Evolutionary conservation across 768 basidiomycete genomes (phyloP).

Genomic region (Leccinum disarticulatum): DNA sequence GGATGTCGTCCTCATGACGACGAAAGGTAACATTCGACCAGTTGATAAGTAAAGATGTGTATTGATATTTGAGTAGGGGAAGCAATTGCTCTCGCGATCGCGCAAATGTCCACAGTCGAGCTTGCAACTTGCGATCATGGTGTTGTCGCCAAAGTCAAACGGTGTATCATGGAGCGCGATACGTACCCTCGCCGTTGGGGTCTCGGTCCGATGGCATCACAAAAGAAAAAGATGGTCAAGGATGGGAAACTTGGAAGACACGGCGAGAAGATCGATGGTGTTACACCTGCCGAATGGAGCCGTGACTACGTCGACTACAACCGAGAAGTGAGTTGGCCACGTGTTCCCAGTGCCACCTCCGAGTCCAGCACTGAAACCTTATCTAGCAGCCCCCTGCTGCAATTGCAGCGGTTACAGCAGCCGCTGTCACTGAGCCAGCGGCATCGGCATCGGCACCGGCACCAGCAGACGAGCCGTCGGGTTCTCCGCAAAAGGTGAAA

Average conservation of each 20-base stretch:
- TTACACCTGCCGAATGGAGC: slow-evolving; percentile 90
- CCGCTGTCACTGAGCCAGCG: slow-evolving; percentile 22
- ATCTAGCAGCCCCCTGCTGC: slow-evolving; percentile 42
- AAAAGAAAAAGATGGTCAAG: slow-evolving; percentile 98
- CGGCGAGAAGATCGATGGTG: slow-evolving; percentile 83
- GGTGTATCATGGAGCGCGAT: slow-evolving; percentile 99
- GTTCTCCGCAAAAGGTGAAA: slow-evolving; percentile 47
- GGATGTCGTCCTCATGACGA: slow-evolving; percentile 98
- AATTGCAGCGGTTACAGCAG: slow-evolving; percentile 22
- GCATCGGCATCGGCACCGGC: slow-evolving; percentile 33
- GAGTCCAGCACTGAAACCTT: slow-evolving; percentile 2
- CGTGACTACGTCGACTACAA: slow-evolving; percentile 93
- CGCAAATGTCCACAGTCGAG: slow-evolving; percentile 98
- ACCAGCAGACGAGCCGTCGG: slow-evolving; percentile 33
- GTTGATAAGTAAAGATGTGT: background rate
- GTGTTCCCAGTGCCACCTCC: background rate
- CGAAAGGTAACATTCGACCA: slow-evolving; percentile 66
- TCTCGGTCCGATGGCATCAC: slow-evolving; percentile 92
- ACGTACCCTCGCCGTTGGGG: slow-evolving; percentile 99
- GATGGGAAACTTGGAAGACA: slow-evolving; percentile 97
- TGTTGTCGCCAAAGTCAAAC: slow-evolving; percentile 97
- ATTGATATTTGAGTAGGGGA: slow-evolving; percentile 53
- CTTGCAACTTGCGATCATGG: slow-evolving; percentile 98
- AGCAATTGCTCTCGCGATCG: slow-evolving; percentile 91
- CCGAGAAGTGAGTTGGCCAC: slow-evolving; percentile 49